phyloP scores from a whole-genome alignment of 163 green algal species.

The Scenedesmus sp. region DNA sequence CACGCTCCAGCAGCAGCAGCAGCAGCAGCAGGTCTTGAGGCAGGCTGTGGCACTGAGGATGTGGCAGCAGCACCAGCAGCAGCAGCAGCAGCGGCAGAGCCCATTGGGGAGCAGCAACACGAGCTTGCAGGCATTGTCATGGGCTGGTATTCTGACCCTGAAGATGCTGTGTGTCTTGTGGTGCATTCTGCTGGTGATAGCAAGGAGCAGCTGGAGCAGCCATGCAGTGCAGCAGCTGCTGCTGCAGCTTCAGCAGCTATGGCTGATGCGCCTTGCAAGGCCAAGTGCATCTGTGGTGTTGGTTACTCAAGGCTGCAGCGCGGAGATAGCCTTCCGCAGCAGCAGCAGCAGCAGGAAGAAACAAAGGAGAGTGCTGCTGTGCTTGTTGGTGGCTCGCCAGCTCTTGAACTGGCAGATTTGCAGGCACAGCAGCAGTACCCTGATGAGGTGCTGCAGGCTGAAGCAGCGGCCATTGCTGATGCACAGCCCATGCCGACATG shows the following conservation, averaged over 20 bases:
- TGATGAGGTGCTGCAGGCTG: not conserved
- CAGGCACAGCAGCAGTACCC: not conserved
- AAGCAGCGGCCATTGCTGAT: not conserved
- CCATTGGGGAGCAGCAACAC: not conserved
- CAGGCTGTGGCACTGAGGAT: too few relatives aligned
- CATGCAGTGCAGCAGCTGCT: not conserved
- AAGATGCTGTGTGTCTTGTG: too few relatives aligned
- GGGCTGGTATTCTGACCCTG: not conserved
- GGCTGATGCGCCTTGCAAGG: not conserved
- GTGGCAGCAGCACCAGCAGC: conserved; percentile 14
- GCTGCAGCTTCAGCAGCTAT: not conserved
- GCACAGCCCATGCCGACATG: not conserved
- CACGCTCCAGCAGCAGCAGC: not conserved
- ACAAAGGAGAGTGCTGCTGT: not conserved
- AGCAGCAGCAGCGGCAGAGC: not conserved
- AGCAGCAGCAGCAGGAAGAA: not conserved
- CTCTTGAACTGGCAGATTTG: not conserved
- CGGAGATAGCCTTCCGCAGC: not conserved
- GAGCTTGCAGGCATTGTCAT: not conserved
- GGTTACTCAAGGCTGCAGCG: not conserved
- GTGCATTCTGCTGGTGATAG: not conserved
- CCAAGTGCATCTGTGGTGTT: not conserved
- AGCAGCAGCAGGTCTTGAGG: not conserved
- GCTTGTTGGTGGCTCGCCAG: too few relatives aligned
- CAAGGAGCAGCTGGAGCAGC: not conserved